Evolutionary conservation across 495 filamentous ascomycete species (phyloP), one percentile per base, ranked within the genome.

Genomic region (Aspergillus ellipticus): DNA sequence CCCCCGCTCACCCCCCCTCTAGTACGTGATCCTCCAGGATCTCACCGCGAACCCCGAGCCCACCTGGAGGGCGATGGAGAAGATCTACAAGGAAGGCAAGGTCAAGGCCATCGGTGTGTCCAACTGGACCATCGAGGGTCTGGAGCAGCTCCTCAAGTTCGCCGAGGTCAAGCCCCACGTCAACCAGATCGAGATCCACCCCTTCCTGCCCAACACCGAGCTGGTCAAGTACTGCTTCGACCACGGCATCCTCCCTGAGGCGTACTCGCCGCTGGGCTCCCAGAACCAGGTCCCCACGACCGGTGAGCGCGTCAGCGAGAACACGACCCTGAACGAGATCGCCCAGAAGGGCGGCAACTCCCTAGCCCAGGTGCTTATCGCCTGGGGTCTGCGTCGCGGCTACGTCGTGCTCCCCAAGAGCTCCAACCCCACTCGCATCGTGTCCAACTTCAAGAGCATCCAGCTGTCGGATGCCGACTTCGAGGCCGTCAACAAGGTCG

Each of bases 161-260:
- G 86, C 89, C 53, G 85, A 79, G 60, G 66, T 85, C 42, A 67
- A 74, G 49, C 92, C 92, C 0, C 85, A 79, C 19, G 78, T 91
- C 69, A 96, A 96, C 79, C 90, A 96, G 79, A 87, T 96, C 62
- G 92, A 97, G 71, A 91, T 86, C 66, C 89, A 96, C 71, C 88
- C 90, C n/a, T 96, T 96, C 75, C 79, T 97, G 51, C 91, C 94
- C 73, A 91, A 88, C 73, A 68, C 72, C 7, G 75, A 78, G 49
- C 74, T 96, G 51, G 55, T 96, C 7, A 64, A 79, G 19, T 90
- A 83, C 76, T 86, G 87, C 68, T 82, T 83, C 67, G 74, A 83
- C 69, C 76, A 92, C 62, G 73, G 77, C 62, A 93, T 97, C 64
- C 79, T 89, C 9, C 80, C 86, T 11, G 71, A 81, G 31, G 90